Percentiles rank a stretch among this genome's conserved stretches.
Conservation (phyloP, 768 basidiomycete species). For the Candolleomyces aberdarensis region DNA sequence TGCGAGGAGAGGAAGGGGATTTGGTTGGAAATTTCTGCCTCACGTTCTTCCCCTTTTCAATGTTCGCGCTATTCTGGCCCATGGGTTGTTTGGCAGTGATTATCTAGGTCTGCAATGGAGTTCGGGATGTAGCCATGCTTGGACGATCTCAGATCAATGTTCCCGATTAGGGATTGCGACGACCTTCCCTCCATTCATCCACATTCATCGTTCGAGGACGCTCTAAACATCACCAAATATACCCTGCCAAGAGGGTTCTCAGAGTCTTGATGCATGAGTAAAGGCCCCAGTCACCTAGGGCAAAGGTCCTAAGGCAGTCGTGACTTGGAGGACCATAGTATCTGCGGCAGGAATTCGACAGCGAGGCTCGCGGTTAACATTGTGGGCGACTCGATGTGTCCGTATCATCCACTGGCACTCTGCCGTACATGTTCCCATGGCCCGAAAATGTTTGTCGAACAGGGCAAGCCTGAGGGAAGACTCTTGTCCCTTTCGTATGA, state of each 20-base stretch:
- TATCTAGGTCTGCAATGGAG: conserved; percentile 8
- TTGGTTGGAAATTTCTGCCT: background rate
- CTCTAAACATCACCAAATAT: conserved; percentile 6
- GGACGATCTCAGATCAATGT: conserved; percentile 2
- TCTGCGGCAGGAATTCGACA: no score
- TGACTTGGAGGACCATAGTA: no score
- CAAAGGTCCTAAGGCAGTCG: background rate
- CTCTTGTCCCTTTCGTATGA: no score
- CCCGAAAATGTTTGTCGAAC: no score
- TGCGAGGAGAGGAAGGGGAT: background rate
- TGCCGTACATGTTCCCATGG: no score
- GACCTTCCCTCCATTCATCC: conserved; percentile 5
- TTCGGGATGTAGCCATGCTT: background rate
- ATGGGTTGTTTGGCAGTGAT: conserved; percentile 7
- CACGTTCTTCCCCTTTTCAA: conserved; percentile 9
- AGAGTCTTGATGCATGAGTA: background rate
- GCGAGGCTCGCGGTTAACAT: no score
- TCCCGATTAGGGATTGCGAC: conserved; percentile 6
- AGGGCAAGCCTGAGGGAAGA: no score
- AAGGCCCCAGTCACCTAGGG: background rate
- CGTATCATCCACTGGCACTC: no score
- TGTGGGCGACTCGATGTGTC: no score
- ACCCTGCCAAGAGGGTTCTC: background rate
- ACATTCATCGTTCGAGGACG: background rate
- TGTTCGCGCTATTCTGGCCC: background rate